Evolutionary conservation across 192 early-diverging fungal species (phyloP).

Genomic region (Backusella sp.): DNA sequence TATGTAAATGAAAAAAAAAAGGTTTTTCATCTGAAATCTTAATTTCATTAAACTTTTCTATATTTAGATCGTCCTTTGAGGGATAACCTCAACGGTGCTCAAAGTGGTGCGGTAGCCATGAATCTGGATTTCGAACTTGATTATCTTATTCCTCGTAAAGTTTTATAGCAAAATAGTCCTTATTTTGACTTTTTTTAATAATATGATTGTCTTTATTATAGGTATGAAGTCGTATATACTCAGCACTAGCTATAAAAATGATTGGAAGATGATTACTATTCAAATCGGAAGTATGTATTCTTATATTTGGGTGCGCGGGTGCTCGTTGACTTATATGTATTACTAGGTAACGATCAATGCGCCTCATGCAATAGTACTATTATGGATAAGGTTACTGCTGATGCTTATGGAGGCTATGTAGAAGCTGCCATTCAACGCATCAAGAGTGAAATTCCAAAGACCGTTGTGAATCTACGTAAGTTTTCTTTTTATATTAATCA

Average conservation of each 20-base stretch:
- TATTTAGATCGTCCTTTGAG: constrained; percentile 11
- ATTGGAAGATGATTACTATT: constrained; percentile 18
- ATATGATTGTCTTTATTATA: not conserved
- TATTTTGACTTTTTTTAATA: not conserved
- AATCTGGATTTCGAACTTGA: constrained; percentile 46
- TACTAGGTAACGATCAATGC: constrained; percentile 24
- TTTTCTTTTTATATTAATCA: not conserved
- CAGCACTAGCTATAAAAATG: constrained; percentile 8
- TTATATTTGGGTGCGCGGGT: not conserved
- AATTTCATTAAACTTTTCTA: not conserved
- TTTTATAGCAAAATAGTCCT: not conserved
- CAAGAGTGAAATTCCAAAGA: constrained; percentile 8
- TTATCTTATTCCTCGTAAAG: constrained; percentile 37
- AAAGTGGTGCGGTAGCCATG: constrained; percentile 44
- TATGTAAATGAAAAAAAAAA: not conserved
- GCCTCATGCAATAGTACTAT: constrained; percentile 1
- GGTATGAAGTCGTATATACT: constrained; percentile 9
- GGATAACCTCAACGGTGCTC: constrained; percentile 49
- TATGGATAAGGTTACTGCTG: not conserved
- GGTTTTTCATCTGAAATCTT: not conserved
- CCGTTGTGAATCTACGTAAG: constrained; percentile 26
- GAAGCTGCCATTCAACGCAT: constrained; percentile 20
- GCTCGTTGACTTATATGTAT: not conserved
- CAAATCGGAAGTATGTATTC: constrained; percentile 26
- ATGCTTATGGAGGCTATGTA: constrained; percentile 15